Conservation (phyloP, 306 rosid species). For the Quercus robur region DNA sequence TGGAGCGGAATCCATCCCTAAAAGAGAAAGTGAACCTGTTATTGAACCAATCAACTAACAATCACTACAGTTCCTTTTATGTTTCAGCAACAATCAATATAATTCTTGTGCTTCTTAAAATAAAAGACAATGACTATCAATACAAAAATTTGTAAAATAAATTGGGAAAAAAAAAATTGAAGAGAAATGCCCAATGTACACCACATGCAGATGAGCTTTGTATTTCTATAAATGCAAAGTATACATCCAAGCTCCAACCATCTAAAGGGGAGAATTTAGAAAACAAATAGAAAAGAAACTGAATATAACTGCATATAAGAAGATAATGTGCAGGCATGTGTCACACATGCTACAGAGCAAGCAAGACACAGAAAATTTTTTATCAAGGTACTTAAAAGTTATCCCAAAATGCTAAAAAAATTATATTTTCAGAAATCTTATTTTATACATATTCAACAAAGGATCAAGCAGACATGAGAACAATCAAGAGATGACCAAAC, state of each 20-base stretch:
- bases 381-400: too few relatives aligned
- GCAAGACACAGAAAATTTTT: neutral
- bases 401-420: too few relatives aligned
- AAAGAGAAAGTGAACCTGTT: constrained; percentile 22
- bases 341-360: neutral
- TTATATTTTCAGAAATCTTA: neutral
- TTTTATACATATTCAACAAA: neutral
- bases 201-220: neutral
- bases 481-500: neutral
- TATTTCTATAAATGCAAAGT: neutral
- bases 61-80: constrained; percentile 10
- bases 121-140: neutral
- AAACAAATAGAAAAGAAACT: neutral
- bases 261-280: constrained; percentile 5
- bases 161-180: neutral
- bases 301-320: neutral
- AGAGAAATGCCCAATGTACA: constrained; percentile 9
- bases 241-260: constrained; percentile 10
- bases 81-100: constrained; percentile 5
- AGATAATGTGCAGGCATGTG: neutral
- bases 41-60: constrained; percentile 25
- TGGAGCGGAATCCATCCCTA: constrained; percentile 95
- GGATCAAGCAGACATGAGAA: neutral
- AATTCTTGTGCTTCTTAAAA: constrained; percentile 18
- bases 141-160: neutral